Conservation (phyloP, 192 early-diverging fungal genomes). For the Piromyces sp. region DNA sequence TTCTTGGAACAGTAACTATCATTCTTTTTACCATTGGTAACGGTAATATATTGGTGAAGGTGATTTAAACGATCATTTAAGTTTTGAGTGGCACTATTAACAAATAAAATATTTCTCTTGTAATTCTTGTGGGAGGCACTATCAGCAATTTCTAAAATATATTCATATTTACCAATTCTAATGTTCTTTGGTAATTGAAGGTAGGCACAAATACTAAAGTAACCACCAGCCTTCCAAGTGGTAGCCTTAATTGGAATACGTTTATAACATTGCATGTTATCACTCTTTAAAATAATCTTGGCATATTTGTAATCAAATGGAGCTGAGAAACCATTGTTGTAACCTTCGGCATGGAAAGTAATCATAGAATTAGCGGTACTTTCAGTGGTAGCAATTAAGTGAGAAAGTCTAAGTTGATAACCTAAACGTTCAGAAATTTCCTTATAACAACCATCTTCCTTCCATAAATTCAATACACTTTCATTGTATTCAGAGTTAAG, state of each 20-base stretch:
- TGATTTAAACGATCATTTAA: neutral
- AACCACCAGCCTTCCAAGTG: neutral
- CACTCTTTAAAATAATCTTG: neutral
- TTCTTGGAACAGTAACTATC: neutral
- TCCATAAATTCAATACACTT: neutral
- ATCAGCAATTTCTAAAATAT: neutral
- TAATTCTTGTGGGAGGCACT: neutral
- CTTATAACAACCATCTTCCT: neutral
- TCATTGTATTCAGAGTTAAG: neutral
- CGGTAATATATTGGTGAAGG: neutral
- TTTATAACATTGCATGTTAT: neutral
- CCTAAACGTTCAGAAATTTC: neutral
- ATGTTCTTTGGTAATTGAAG: neutral
- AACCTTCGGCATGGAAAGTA: neutral
- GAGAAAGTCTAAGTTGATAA: neutral
- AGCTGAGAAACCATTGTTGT: neutral
- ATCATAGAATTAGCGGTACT: neutral
- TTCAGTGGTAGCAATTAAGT: neutral
- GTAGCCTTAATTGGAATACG: neutral
- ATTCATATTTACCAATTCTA: neutral
- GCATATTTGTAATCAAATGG: neutral
- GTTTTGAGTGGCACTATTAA: neutral
- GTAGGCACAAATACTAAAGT: neutral
- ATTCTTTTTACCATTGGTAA: neutral
- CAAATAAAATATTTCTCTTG: neutral